phyloP scores from a whole-genome alignment of 2,329 filamentous ascomycete genomes.

The Fusarium sororula region DNA sequence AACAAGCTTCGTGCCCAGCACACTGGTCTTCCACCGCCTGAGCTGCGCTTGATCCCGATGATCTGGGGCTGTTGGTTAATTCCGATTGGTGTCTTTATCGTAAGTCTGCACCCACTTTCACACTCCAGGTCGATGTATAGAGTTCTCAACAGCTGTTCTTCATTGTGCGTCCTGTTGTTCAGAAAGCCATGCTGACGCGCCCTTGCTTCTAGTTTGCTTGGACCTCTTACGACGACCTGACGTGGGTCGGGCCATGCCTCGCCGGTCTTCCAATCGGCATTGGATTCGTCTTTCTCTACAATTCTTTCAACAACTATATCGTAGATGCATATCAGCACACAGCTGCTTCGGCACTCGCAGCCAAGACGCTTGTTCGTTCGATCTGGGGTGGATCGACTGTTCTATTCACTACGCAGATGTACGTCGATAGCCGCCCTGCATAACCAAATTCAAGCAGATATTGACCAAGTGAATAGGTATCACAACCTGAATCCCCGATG shows the following conservation, averaged over 20 bases:
- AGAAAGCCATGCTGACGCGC: neutral
- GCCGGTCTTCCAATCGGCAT: neutral
- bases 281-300: neutral
- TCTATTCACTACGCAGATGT: neutral
- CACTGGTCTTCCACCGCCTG: neutral
- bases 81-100: neutral
- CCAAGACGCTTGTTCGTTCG: neutral
- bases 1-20: neutral
- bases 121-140: accelerated
- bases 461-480: neutral
- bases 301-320: neutral
- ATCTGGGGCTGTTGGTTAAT: neutral
- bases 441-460: no score
- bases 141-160: no score
- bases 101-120: neutral
- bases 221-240: neutral
- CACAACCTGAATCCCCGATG: neutral
- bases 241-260: neutral
- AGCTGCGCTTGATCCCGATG: neutral
- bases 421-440: neutral
- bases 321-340: neutral
- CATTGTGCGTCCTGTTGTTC: no score
- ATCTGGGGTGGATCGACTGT: neutral
- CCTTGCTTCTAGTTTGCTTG: neutral
- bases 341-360: neutral